Base-by-base conservation (phyloP, 2,329 filamentous ascomycete genomes). In the Fusarium abutilonis region DNA sequence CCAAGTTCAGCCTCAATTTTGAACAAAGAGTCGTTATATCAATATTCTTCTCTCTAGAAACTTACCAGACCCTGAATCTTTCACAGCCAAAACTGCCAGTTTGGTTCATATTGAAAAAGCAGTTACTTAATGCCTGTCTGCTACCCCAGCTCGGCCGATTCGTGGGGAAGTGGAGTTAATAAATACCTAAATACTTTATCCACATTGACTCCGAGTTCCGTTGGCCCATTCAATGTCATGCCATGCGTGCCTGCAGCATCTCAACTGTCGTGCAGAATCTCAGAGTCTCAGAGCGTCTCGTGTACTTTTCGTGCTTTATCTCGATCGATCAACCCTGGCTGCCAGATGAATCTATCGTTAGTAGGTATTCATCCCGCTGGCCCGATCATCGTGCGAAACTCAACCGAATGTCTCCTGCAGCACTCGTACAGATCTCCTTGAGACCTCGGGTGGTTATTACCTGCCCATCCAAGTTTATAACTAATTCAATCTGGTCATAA, bases 121-220 rank as follows among this genome's bases (percentile, higher is more conserved):
- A 19, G 23, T 7, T 14, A 9, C 21, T 13, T 23, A 17, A 21
- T 9, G n/a, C 6, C 29, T 15, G 9, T 34, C n/a, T 6, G 23
- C 29, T 46, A 60, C 49, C 50, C 60, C 60, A 31, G 39, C 32
- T 52, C 61, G 43, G 17, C 48, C 39, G 19, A 19, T 29, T 40
- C 56, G 48, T 29, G 60, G 46, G 52, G 56, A 64, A 62, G 60
- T 62, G 60, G 60, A 56, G 28, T 29, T 9, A 9, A 38, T n/a
- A 40, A 61, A n/a, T n/a, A n/a, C n/a, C n/a, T n/a, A 56, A 39
- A 51, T 35, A 26, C 32, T 19, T 31, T 32, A 34, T 40, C 21
- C 35, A 39, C 29, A n/a, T 4, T 19, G n/a, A 15, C 21, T 19
- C 47, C 38, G 14, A 23, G 19, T 52, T 54, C 52, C 52, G 17